Evolutionary conservation across 2,329 filamentous ascomycete genomes (phyloP).

Genomic region (Pseudopyricularia javanii): DNA sequence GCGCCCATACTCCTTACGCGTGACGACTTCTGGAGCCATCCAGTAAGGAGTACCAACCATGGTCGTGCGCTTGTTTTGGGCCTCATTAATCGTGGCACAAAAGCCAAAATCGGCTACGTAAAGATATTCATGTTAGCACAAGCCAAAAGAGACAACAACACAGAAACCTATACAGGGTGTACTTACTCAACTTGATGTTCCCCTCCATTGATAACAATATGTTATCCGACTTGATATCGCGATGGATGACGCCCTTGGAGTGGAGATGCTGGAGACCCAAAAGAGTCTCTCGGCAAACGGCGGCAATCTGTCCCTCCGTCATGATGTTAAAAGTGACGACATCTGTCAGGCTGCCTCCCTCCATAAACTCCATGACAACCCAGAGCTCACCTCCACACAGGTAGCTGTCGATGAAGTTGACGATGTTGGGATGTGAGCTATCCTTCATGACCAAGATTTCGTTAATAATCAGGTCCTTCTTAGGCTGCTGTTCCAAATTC

Average conservation of each 20-base stretch:
- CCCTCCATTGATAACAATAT: conserved; percentile 88
- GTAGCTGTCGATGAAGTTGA: conserved; percentile 98
- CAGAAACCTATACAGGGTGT: not conserved
- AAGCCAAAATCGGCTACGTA: conserved; percentile 85
- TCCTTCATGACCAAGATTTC: conserved; percentile 99
- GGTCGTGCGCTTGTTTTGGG: conserved; percentile 91
- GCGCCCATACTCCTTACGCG: conserved; percentile 90
- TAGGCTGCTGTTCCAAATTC: conserved; percentile 96
- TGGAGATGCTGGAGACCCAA: conserved; percentile 89
- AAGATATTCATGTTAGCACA: not conserved
- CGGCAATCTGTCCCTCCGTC: conserved; percentile 94
- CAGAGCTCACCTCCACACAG: conserved; percentile 81
- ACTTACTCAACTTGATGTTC: conserved; percentile 92
- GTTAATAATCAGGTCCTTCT: conserved; percentile 98
- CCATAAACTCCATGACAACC: conserved; percentile 99
- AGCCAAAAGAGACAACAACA: not conserved
- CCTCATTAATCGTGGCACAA: conserved; percentile 95
- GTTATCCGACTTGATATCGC: conserved; percentile 98
- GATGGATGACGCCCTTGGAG: conserved; percentile 94
- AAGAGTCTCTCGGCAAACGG: conserved; percentile 86
- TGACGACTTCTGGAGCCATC: conserved; percentile 99
- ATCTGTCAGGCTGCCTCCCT: conserved; percentile 92
- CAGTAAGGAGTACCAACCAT: conserved; percentile 99
- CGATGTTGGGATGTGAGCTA: conserved; percentile 94
- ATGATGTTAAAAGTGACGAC: conserved; percentile 99